Evolutionary conservation across 2,329 filamentous ascomycete genomes (phyloP), one percentile per base, ranked within the genome.

Genomic region (Daldinia sp.): DNA sequence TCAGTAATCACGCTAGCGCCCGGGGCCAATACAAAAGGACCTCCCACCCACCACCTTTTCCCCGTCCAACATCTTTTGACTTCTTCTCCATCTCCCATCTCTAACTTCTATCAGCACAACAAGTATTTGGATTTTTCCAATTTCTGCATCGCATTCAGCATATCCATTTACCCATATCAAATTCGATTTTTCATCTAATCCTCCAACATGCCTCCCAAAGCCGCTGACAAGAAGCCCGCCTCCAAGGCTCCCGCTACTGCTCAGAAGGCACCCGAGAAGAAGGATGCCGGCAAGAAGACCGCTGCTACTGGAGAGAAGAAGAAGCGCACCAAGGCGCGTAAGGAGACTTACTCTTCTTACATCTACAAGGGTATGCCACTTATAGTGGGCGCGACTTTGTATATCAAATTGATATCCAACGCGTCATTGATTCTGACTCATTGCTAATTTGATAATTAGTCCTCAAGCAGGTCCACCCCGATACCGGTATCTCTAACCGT

Each of bases 281-380:
- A 98, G 90, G 94, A 98, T 84, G 95, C 94, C 71, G 95, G 94
- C 86, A 99, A 99, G 92, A 99, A 98, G 91, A 98, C 95, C 50
- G 93, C 94, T 64, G 89, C 94, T 67, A 89, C 92, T 78, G 95
- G 95, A 70, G 95, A 98, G 76, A 98, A 98, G 93, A 99, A 99
- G 92, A 99, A 98, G 94, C 93, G 95, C 79, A 96, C 93, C 85
- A 99, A 99, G 94, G 92, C 94, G 73, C 90, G 95, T 84, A 98
- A 98, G 91, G 95, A 99, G 88, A 99, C 95, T n/a, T 99, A 99
- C 87, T 96, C 92, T 74, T 96, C 93, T 58, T 99, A 99, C 89
- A 99, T 99, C 84, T 99, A 98, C 92, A 99, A 98, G 87, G 95
- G 94, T 97, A 78, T 81, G 87, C 45, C 23, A 7, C 8, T 48